These are phyloP conservation scores for Wickerhamiella shivajii DNA, from an alignment of 805 yeast species.

Conservation along the genomic window DNA sequence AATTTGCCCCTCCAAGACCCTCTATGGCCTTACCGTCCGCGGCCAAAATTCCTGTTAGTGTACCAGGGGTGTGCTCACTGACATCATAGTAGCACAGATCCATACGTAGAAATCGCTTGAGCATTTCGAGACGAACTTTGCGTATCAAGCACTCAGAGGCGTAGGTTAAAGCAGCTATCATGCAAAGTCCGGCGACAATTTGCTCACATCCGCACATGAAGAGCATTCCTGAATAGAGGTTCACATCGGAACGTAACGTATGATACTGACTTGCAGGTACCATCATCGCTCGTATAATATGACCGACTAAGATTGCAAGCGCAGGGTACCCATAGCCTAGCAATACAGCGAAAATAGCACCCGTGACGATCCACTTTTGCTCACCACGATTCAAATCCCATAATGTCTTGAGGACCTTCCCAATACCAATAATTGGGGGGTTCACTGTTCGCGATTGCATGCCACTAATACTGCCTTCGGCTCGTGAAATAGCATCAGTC, in stretches of 20 bases:
- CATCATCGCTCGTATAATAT: conserved; percentile 23
- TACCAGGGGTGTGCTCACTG: conserved; percentile 26
- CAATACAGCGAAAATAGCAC: conserved; percentile 19
- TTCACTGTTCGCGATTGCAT: too few relatives aligned
- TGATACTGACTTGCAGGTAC: conserved; percentile 22
- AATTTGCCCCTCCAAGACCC: conserved; percentile 29
- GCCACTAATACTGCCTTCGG: too few relatives aligned
- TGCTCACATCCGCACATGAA: conserved; percentile 25
- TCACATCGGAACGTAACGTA: conserved; percentile 25
- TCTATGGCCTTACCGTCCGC: conserved; percentile 29
- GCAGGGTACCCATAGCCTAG: conserved; percentile 28
- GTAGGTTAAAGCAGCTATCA: conserved; percentile 17
- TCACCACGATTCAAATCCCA: conserved; percentile 19
- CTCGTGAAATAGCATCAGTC: conserved; percentile 7
- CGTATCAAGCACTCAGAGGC: conserved; percentile 25
- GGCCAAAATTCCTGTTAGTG: conserved; percentile 26
- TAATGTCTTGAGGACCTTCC: conserved; percentile 12
- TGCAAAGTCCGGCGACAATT: conserved; percentile 16
- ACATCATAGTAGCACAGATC: conserved; percentile 27
- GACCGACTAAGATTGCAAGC: conserved; percentile 27
- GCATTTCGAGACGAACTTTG: conserved; percentile 22
- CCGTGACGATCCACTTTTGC: conserved; percentile 16
- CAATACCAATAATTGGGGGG: conserved; percentile 16
- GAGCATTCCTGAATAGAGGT: conserved; percentile 24
- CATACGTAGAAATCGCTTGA: conserved; percentile 25